Evolutionary conservation across 176 grass and related monocot species (phyloP).

Genomic region (Oryza nivara): DNA sequence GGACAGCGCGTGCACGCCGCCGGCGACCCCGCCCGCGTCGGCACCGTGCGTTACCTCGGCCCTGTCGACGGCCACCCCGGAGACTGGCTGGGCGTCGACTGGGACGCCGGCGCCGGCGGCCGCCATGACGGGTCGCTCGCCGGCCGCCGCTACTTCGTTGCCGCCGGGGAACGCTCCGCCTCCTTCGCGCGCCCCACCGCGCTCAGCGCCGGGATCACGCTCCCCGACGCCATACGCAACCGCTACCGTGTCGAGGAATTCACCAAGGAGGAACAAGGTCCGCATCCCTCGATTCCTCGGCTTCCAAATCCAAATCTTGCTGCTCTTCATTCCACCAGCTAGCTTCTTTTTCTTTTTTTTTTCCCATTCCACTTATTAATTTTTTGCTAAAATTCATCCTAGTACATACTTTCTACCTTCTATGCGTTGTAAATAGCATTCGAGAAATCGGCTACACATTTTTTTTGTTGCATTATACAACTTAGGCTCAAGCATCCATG

Average conservation of each 20-base stretch:
- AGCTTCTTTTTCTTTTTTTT: background rate
- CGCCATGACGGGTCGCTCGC: slow-evolving; percentile 70
- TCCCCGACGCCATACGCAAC: slow-evolving; percentile 65
- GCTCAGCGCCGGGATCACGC: slow-evolving; percentile 68
- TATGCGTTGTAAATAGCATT: background rate
- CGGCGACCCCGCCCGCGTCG: slow-evolving; percentile 60
- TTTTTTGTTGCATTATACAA: background rate
- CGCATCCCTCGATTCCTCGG: background rate
- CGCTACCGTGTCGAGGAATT: slow-evolving; percentile 72
- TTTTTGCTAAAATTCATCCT: background rate
- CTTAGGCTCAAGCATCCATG: background rate
- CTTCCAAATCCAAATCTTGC: background rate
- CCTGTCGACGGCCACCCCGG: slow-evolving; percentile 60
- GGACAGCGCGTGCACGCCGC: slow-evolving; percentile 76
- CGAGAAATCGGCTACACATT: background rate
- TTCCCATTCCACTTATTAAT: too few species aligned
- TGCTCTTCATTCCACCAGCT: background rate
- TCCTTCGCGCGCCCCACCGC: slow-evolving; percentile 74
- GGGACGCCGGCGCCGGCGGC: slow-evolving; percentile 74
- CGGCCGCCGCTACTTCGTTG: slow-evolving; percentile 65
- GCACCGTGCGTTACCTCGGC: slow-evolving; percentile 76
- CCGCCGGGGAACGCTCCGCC: slow-evolving; percentile 54
- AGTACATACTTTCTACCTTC: background rate
- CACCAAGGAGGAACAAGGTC: slow-evolving; percentile 89
- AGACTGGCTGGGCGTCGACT: slow-evolving; percentile 86